Base-by-base conservation (phyloP, 768 basidiomycete genomes). In the Boletus coccyginus region DNA sequence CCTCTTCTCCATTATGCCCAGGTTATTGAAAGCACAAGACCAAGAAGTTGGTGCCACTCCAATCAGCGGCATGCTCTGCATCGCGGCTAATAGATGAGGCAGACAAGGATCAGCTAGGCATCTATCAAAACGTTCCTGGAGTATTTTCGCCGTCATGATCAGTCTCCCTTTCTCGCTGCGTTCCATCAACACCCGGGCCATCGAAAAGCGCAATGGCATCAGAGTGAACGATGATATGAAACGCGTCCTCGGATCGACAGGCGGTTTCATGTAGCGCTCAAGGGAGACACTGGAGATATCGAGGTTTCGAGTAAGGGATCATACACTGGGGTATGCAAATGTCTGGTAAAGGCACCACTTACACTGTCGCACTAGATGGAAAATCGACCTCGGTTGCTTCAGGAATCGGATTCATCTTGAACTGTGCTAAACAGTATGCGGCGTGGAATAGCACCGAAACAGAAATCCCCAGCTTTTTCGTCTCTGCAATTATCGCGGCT, bases 371-470 rank as follows among this genome's bases (percentile, higher is more conserved):
- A 7, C 10, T 24, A 8, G 57, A n/a, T 14, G 58, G 48, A 38
- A 67, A 65, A 56, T 60, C 60, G 33, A 58, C 46, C 9, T 66
- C 65, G 7, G 61, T 58, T 13, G 9, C 13, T 21, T 27, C 57
- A 12, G 54, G 41, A 16, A 50, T 24, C 4, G 64, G 64, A 44
- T 66, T 66, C 61, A 65, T 57, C 50, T 51, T 65, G 55, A 61
- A 46, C 41, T 61, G 53, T 0, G 63, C 68, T 44, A 68, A 50
- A n/a, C 53, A 58, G 13, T 66, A 51, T 29, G 67, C 66, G 11
- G 67, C 68, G 2, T 66, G 53, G 39, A 70, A 60, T 19, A 70
- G 33, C 9, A 51, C 16, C 5, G 66, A 50, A 21, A 63, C 24
- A 0, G 66, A 47, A 21, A 62, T 38, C 0, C 66, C 59, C 7